Evolutionary conservation across 345 rosid genomes (phyloP).

Genomic region (Gossypium herbaceum): DNA sequence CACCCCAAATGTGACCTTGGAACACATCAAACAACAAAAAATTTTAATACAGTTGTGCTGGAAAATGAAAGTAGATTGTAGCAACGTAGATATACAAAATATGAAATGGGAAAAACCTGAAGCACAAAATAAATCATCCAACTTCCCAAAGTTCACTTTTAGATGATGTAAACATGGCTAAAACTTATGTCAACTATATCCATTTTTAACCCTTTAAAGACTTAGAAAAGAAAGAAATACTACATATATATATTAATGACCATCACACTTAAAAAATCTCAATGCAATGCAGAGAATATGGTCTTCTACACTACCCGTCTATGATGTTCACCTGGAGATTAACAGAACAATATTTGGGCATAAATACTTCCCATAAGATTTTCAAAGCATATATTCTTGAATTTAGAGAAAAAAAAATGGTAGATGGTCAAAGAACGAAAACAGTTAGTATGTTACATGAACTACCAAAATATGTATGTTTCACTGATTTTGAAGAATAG

Average conservation of each 20-base stretch:
- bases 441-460: not conserved
- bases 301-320: not conserved
- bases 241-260: not conserved
- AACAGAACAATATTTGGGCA: not conserved
- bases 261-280: not conserved
- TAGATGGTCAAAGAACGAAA: not conserved
- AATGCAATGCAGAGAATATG: not conserved
- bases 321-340: not conserved
- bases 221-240: not conserved
- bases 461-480: not conserved
- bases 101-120: not conserved
- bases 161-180: not conserved
- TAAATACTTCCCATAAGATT: not conserved
- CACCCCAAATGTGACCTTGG: conserved; percentile 85
- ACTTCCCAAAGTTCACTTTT: not conserved
- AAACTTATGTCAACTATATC: not conserved
- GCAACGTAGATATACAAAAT: not conserved
- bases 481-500: not conserved
- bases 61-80: not conserved
- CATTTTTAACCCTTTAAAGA: too few species aligned
- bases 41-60: not conserved
- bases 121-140: not conserved
- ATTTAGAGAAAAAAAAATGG: not conserved
- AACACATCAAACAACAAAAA: conserved; percentile 2
- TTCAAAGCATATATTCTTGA: not conserved